Evolutionary conservation across 495 filamentous ascomycete genomes (phyloP), one percentile per base, ranked within the genome.

Genomic region (Parachaetomium inaequale): DNA sequence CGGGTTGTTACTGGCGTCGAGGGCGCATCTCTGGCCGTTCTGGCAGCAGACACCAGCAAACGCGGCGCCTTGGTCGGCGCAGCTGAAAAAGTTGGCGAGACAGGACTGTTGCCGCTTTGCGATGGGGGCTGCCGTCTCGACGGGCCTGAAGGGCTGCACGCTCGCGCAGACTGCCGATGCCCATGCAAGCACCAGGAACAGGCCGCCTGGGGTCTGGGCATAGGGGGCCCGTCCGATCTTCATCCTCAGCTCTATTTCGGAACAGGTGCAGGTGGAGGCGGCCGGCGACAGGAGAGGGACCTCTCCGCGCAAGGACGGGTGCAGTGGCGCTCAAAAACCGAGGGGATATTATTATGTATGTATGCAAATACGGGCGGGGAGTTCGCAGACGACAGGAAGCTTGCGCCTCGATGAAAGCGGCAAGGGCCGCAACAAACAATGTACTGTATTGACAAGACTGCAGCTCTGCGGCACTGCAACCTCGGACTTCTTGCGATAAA

Each of bases 31-130:
- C 58, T 79, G 75, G 45, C 77, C 78, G 68, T 75, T 76, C 47
- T 74, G 69, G 63, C 79, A 81, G 63, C 79, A 81, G 10, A 75
- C 68, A 28, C 72, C 72, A 26, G 62, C 61, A 58, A 81, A 81
- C 21, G 67, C 70, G 26, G 68, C 43, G 10, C 77, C 77, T 25
- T 68, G 54, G 59, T 73, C 61, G 17, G 76, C 70, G 65, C 78
- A 81, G 54, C 76, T 79, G 63, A 70, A 80, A 55, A 74, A 79
- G 63, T 79, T 68, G 42, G 70, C 64, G 4, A 73, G 63, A 46
- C 74, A 76, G 46, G 63, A 64, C 47, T 72, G 68, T n/a, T 72
- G 70, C 19, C 70, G 63, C 45, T 65, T 68, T 49, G 62, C 64
- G 17, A 69, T 19, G 8, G 60, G 23, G 12, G 31, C 32, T 0